phyloP scores from a whole-genome alignment of 208 protist species.

The Willaertia magna region DNA sequence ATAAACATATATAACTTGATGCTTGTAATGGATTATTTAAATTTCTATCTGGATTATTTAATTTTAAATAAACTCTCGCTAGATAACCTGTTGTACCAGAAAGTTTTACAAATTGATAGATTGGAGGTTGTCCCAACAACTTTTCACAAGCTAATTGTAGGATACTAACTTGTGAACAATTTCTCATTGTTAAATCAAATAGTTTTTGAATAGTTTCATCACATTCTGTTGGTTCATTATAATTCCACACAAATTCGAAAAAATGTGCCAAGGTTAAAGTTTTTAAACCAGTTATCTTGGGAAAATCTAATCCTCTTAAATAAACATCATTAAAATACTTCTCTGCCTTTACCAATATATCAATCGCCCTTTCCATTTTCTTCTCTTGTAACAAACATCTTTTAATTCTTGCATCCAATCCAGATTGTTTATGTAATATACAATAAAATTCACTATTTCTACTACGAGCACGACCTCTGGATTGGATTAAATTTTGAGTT shows the following conservation, averaged over 20 bases:
- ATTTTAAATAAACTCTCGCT: background rate
- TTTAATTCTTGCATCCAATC: background rate
- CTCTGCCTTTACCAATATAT: background rate
- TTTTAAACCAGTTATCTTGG: background rate
- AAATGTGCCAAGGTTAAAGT: background rate
- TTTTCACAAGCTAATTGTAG: background rate
- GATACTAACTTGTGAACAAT: background rate
- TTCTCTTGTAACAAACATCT: background rate
- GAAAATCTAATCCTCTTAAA: background rate
- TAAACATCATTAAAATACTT: background rate
- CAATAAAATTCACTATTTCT: constrained; percentile 38
- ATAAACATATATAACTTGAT: background rate
- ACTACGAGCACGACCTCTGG: constrained; percentile 45
- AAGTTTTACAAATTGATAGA: background rate
- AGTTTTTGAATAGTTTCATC: background rate
- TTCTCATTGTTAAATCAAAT: background rate
- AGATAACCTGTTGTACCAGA: background rate
- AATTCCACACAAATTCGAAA: background rate
- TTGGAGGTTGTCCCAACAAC: background rate
- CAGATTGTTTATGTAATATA: constrained; percentile 11
- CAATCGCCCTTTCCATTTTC: background rate
- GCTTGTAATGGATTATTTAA: background rate
- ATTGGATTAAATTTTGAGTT: constrained; percentile 46
- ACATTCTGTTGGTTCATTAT: background rate
- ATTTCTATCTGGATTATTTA: background rate